These are phyloP conservation scores for Rhodotorula sp. DNA, from an alignment of 1,284 basidiomycete genomes.

Conservation along the genomic window DNA sequence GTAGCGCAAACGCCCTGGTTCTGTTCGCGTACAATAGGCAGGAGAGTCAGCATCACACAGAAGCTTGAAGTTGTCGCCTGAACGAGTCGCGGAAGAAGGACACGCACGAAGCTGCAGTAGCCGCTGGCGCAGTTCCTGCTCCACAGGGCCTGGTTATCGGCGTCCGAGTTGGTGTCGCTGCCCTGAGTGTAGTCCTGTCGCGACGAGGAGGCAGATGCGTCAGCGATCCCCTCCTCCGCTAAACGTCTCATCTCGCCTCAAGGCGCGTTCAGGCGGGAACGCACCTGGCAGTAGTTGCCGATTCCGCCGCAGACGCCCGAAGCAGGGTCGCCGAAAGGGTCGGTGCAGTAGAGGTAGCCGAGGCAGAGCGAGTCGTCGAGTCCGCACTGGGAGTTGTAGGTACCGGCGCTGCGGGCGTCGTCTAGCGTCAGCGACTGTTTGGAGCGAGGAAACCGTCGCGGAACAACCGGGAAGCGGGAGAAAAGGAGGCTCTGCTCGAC, in stretches of 20 bases:
- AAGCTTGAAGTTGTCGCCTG: background rate
- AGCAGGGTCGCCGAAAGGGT: background rate
- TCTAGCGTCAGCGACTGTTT: too few relatives aligned
- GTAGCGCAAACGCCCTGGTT: constrained; percentile 10
- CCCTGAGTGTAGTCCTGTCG: constrained; percentile 13
- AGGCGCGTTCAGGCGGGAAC: too few relatives aligned
- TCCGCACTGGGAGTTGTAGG: background rate
- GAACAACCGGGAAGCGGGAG: too few relatives aligned
- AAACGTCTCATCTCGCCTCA: too few relatives aligned
- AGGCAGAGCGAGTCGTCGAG: constrained; percentile 14
- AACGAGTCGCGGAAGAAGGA: too few relatives aligned
- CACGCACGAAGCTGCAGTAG: constrained; percentile 4
- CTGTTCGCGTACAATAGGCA: too few relatives aligned
- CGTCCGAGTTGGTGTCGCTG: background rate
- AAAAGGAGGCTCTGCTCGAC: background rate
- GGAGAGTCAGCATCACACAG: too few relatives aligned
- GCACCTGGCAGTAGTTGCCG: constrained; percentile 22
- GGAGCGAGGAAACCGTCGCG: too few relatives aligned
- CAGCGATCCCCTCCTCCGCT: too few relatives aligned
- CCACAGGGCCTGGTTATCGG: constrained; percentile 6
- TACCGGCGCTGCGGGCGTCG: constrained; percentile 9
- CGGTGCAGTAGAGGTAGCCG: constrained; percentile 15
- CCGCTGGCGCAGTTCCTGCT: constrained; percentile 9
- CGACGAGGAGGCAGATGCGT: too few relatives aligned
- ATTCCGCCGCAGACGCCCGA: constrained; percentile 19